A percentile compares a stretch with the other conserved stretches of the same genome.
These are phyloP conservation scores for Lactarius vividus DNA, from an alignment of 768 basidiomycete species.

Conservation along the genomic window DNA sequence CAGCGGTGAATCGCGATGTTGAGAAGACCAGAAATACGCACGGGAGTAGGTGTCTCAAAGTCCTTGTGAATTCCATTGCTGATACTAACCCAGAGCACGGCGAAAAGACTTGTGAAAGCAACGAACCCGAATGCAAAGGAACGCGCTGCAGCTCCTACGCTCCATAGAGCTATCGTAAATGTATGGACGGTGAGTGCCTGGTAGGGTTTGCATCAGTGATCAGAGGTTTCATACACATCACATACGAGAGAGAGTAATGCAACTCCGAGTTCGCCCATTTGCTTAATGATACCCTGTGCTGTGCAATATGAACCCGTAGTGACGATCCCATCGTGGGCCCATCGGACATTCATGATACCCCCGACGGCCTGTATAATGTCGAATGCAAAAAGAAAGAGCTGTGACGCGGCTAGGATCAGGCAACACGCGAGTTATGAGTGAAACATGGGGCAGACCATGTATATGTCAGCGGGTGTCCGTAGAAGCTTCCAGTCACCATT, in stretches of 20 bases:
- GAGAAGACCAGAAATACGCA: constrained; percentile 8
- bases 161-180: constrained; percentile 39
- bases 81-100: constrained; percentile 38
- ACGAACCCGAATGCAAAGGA: constrained; percentile 24
- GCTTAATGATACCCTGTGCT: constrained; percentile 41
- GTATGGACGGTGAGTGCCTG: constrained; percentile 40
- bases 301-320: constrained; percentile 36
- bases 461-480: constrained; percentile 41
- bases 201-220: constrained; percentile 31
- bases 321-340: constrained; percentile 38
- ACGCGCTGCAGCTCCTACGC: constrained; percentile 35
- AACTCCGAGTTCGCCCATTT: constrained; percentile 43
- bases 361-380: constrained; percentile 41
- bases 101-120: constrained; percentile 9
- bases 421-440: not conserved
- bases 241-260: constrained; percentile 43
- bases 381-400: constrained; percentile 30
- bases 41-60: constrained; percentile 39
- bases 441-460: constrained; percentile 36
- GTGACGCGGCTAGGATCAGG: constrained; percentile 10
- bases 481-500: constrained; percentile 31
- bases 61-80: constrained; percentile 26
- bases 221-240: not conserved
- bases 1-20: not conserved
- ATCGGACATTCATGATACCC: constrained; percentile 38